A percentile compares a stretch with the other conserved stretches of the same genome.
These are phyloP conservation scores for Pelargonium cotyledonis DNA, from an alignment of 441 rosid genomes.

Conservation along the genomic window DNA sequence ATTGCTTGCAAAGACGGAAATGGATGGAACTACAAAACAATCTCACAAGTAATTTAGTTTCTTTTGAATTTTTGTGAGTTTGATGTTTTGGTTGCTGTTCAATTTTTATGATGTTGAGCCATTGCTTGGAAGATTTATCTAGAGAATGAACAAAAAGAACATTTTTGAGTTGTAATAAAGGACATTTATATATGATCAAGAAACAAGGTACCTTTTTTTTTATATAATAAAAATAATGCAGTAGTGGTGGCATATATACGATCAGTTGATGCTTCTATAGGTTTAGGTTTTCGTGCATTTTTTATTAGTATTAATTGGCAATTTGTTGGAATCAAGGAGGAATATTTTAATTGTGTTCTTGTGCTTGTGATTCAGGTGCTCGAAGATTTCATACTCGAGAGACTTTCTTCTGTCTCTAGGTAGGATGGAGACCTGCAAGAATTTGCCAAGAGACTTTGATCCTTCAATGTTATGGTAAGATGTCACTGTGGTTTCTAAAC, in stretches of 20 bases:
- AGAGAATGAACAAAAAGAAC: neutral
- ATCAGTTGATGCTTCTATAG: neutral
- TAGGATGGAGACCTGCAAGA: slow-evolving; percentile 26
- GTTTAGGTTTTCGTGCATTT: neutral
- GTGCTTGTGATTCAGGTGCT: slow-evolving; percentile 19
- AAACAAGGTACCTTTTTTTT: neutral
- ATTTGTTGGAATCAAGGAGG: neutral
- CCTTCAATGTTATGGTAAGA: slow-evolving; percentile 25
- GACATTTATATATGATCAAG: neutral
- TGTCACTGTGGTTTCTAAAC: neutral
- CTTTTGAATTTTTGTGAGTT: neutral
- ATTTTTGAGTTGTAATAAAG: neutral
- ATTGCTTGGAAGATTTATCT: neutral
- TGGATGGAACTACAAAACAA: slow-evolving; percentile 17
- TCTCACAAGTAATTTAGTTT: slow-evolving; percentile 13
- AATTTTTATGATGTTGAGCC: slow-evolving; percentile 16
- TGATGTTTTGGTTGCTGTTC: slow-evolving; percentile 5
- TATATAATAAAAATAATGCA: no score
- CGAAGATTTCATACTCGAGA: slow-evolving; percentile 23
- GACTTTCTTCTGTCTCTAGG: slow-evolving; percentile 27
- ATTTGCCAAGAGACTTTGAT: slow-evolving; percentile 26
- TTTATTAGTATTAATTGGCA: neutral
- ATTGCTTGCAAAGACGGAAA: slow-evolving; percentile 15
- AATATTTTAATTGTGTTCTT: neutral
- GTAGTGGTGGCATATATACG: neutral